Base-by-base conservation (phyloP, 2,329 filamentous ascomycete genomes). In the Colletotrichum tanaceti region DNA sequence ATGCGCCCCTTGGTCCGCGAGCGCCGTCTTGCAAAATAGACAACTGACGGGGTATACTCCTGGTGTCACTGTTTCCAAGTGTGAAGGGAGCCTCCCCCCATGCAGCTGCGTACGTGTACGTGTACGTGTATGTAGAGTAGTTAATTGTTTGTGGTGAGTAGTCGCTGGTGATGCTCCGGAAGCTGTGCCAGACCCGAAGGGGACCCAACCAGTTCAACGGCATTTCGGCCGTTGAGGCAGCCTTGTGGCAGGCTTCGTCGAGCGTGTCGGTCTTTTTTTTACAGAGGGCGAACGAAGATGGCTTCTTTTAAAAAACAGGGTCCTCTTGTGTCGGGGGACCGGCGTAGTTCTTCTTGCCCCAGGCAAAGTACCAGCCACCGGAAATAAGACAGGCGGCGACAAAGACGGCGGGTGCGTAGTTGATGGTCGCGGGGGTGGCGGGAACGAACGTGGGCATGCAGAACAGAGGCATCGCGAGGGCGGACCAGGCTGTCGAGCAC, bases 341-440 rank as follows among this genome's bases (percentile, higher is more conserved):
- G 53, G 83, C 82, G 79, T 92, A 92, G 79, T 93, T 87, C 79
- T 88, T 87, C 79, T 87, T 86, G 41, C 91, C 91, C 89, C 90
- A 92, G 59, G 84, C 83, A 72, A 88, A 81, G 80, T 93, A 93
- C 90, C 90, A 93, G 9, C 80, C 77, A 11, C 82, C 84, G 1
- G 91, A 87, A 65, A 93, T 84, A 46, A 82, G 57, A 63, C 87
- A 85, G 70, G 91, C 90, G 5, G 83, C 89, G 32, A 90, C 86
- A 73, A 93, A 92, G n/a, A 93, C 91, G 41, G 89, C 91, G 16
- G 89, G 89, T 1, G 90, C 91, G 77, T 92, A 93, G 83, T 93
- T 93, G 83, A 93, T 90, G 46, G 82, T 84, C 20, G 79, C 76
- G 6, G 84, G 78, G 0, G 84, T 85, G 46, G 91, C 88, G 6